Evolutionary conservation across 169 alveolate genomes (phyloP).

Genomic region (Plasmodium gaboni): DNA sequence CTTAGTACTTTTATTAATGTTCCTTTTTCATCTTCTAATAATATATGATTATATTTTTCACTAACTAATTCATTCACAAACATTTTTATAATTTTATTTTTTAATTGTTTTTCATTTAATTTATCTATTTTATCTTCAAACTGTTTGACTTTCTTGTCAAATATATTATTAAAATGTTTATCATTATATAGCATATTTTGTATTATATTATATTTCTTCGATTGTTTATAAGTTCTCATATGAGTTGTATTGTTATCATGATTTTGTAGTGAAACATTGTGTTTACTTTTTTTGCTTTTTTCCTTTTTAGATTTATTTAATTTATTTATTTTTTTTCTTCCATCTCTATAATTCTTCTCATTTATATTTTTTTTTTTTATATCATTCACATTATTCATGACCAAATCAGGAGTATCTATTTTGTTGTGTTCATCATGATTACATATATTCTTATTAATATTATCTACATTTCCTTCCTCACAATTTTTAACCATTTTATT

Average conservation of each 20-base stretch:
- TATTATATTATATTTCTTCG: background rate
- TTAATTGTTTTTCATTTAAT: constrained; percentile 34
- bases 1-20: constrained; percentile 24
- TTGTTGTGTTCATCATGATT: background rate
- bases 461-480: background rate
- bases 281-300: background rate
- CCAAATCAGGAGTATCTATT: background rate
- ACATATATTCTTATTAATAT: background rate
- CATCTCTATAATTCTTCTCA: background rate
- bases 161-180: background rate
- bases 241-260: background rate
- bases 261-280: background rate
- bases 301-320: background rate
- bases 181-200: background rate
- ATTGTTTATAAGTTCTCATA: background rate
- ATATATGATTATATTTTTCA: constrained; percentile 40
- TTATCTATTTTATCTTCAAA: constrained; percentile 15
- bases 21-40: constrained; percentile 68
- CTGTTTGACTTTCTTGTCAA: constrained; percentile 20
- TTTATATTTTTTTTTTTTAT: background rate
- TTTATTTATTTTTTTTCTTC: background rate
- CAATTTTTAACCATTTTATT: background rate
- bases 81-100: constrained; percentile 37
- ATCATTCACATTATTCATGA: background rate
- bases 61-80: constrained; percentile 32